phyloP scores from a whole-genome alignment of 148 eudicot genomes.

The Fagopyrum homotropicum region DNA sequence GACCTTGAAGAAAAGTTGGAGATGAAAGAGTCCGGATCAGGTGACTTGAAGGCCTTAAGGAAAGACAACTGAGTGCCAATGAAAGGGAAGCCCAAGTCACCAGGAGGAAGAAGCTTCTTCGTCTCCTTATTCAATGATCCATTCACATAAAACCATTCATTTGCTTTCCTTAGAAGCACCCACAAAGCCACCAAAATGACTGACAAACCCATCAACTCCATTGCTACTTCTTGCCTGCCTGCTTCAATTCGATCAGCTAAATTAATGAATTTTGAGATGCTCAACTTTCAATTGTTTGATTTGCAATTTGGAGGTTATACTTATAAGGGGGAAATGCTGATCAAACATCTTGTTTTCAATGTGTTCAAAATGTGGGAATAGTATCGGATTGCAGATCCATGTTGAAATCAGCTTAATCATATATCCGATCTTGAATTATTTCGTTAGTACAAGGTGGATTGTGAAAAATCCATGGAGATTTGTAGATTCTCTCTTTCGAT shows the following conservation, averaged over 20 bases:
- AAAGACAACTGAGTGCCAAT: slow-evolving; percentile 41
- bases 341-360: neutral
- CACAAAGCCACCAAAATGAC: slow-evolving; percentile 13
- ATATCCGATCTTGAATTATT: slow-evolving; percentile 6
- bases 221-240: neutral
- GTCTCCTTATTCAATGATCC: slow-evolving; percentile 19
- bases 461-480: too few species aligned
- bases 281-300: neutral
- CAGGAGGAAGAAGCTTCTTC: slow-evolving; percentile 32
- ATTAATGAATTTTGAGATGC: neutral
- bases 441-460: neutral
- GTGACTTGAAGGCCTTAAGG: slow-evolving; percentile 33
- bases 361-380: neutral
- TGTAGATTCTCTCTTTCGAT: too few species aligned
- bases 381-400: slow-evolving; percentile 14
- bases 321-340: neutral
- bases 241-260: neutral
- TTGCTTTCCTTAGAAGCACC: slow-evolving; percentile 23
- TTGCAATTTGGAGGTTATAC: neutral
- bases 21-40: slow-evolving; percentile 43
- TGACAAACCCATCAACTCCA: slow-evolving; percentile 20
- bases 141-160: slow-evolving; percentile 37
- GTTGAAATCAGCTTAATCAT: neutral
- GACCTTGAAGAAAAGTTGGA: slow-evolving; percentile 27
- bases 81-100: slow-evolving; percentile 49